Percentiles rank a stretch among this genome's conserved stretches.
Conservation (phyloP, 768 basidiomycete species). For the Sporobolomyces phaffii region DNA sequence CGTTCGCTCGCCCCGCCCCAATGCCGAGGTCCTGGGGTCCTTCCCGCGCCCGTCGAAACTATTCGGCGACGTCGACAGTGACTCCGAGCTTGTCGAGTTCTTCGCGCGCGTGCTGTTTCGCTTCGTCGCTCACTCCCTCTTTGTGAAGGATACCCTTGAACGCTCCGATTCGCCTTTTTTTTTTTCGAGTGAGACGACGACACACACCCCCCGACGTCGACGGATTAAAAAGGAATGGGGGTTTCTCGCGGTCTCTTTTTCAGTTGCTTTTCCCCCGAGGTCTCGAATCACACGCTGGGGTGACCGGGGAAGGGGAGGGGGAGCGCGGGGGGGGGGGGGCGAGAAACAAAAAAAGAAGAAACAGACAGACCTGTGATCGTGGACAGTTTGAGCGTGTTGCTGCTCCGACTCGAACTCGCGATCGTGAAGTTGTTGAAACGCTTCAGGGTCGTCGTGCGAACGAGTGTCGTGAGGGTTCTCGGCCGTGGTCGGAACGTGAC, state of each 20-base stretch:
- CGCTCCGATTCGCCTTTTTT: not conserved
- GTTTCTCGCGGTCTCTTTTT: too few relatives aligned
- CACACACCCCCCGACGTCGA: not conserved
- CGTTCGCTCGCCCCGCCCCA: too few relatives aligned
- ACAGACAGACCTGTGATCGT: constrained; percentile 9
- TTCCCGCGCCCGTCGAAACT: too few relatives aligned
- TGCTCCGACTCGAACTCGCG: not conserved
- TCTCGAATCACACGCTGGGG: too few relatives aligned
- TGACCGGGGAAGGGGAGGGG: too few relatives aligned
- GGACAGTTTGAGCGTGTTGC: constrained; percentile 1
- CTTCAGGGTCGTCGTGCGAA: not conserved
- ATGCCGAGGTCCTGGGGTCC: too few relatives aligned
- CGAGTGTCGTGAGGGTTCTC: not conserved
- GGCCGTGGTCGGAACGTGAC: not conserved
- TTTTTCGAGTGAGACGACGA: not conserved
- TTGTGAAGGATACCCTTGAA: not conserved
- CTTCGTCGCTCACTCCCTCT: not conserved
- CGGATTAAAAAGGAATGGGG: not conserved
- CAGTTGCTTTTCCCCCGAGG: too few relatives aligned
- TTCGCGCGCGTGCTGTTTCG: constrained; percentile 6
- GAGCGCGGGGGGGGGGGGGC: too few relatives aligned
- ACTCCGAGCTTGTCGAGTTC: constrained; percentile 7
- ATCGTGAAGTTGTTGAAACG: not conserved
- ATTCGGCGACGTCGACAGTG: not conserved
- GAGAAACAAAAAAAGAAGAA: too few relatives aligned